A percentile compares a stretch with the other conserved stretches of the same genome.
phyloP scores from a whole-genome alignment of 2,329 filamentous ascomycete species.

The Trichophyton mentagrophytes region DNA sequence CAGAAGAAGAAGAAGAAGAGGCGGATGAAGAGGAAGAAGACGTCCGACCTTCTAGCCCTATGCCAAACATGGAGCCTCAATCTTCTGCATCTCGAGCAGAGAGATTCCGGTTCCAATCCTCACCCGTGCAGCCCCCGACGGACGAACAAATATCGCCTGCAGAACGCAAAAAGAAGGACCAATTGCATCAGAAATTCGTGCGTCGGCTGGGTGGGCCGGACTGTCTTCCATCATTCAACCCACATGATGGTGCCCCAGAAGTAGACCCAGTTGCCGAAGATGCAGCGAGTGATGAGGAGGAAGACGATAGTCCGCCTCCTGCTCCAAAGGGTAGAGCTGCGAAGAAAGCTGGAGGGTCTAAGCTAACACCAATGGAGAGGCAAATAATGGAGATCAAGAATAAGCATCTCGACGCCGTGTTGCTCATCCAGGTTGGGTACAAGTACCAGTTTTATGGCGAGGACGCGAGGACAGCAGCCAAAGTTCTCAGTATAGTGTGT shows the following conservation, averaged over 20 bases:
- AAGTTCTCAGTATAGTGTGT: conserved; percentile 86
- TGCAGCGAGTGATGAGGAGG: conserved; percentile 48
- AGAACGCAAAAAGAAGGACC: conserved; percentile 49
- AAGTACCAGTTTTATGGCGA: conserved; percentile 97
- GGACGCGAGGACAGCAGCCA: conserved; percentile 77
- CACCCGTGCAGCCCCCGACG: conserved; percentile 19
- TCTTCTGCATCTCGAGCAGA: conserved; percentile 38
- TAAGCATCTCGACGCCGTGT: conserved; percentile 74
- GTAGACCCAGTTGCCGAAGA: conserved; percentile 48
- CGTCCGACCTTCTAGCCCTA: conserved; percentile 6
- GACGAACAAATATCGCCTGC: conserved; percentile 28
- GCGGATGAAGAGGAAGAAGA: conserved; percentile 10
- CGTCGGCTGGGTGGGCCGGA: conserved; percentile 81
- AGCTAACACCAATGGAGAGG: conserved; percentile 86
- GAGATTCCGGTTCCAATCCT: conserved; percentile 47
- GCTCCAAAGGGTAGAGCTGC: conserved; percentile 39
- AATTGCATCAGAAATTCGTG: conserved; percentile 72
- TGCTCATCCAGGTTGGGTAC: conserved; percentile 93
- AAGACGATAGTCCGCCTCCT: conserved; percentile 33
- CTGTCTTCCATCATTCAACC: conserved; percentile 53
- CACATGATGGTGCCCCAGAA: conserved; percentile 42
- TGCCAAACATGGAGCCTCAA: conserved; percentile 11
- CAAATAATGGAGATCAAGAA: conserved; percentile 91
- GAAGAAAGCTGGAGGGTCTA: conserved; percentile 61
- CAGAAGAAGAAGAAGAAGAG: conserved; percentile 3